Evolutionary conservation across 345 rosid species (phyloP).

Genomic region (Eucalyptus polyanthemos): DNA sequence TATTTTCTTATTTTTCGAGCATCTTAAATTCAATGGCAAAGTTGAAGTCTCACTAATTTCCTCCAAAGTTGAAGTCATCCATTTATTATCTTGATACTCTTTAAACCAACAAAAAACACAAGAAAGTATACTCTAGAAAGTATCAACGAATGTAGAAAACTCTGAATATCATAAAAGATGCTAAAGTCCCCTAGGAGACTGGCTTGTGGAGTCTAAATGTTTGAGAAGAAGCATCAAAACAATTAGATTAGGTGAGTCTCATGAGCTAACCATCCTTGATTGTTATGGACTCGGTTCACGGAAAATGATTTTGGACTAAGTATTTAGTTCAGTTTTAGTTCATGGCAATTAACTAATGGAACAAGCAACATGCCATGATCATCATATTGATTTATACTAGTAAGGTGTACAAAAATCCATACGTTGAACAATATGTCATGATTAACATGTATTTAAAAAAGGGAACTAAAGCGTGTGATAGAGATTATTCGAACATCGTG

Average conservation of each 20-base stretch:
- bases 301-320: background rate
- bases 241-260: too few species aligned
- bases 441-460: rapidly evolving
- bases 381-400: rapidly evolving
- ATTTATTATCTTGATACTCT: background rate
- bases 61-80: background rate
- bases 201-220: background rate
- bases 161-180: background rate
- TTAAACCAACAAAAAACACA: too few species aligned
- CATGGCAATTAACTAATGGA: background rate
- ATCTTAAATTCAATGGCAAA: background rate
- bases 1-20: background rate
- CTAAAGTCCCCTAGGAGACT: background rate
- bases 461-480: background rate
- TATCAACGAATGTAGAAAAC: background rate
- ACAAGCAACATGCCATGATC: background rate
- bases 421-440: rapidly evolving
- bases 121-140: background rate
- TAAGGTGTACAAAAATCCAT: background rate
- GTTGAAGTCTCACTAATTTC: background rate
- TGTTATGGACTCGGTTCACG: rapidly evolving
- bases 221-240: too few species aligned
- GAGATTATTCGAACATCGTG: background rate
- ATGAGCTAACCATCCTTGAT: too few species aligned
- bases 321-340: background rate